These are phyloP conservation scores for Penicillium sp. DNA, from an alignment of 2,329 filamentous ascomycete species.

Conservation along the genomic window DNA sequence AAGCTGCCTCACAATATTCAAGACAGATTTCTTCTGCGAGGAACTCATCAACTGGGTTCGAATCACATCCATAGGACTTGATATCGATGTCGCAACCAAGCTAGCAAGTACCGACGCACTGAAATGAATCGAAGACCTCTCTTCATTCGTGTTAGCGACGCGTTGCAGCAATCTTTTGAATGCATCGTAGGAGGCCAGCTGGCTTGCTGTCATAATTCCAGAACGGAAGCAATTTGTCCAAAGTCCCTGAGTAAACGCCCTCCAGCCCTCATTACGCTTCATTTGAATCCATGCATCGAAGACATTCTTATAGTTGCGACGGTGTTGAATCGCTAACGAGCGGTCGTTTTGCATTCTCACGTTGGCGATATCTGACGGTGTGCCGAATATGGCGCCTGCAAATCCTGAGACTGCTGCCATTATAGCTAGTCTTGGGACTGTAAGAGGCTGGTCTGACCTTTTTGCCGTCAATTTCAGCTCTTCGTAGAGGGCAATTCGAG, in stretches of 20 bases:
- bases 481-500: slow-evolving; percentile 28
- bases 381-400: slow-evolving; percentile 24
- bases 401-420: slow-evolving; percentile 22
- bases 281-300: slow-evolving; percentile 27
- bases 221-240: slow-evolving; percentile 80
- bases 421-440: slow-evolving; percentile 12
- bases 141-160: slow-evolving; percentile 63
- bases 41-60: slow-evolving; percentile 79
- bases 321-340: slow-evolving; percentile 17
- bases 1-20: slow-evolving; percentile 65
- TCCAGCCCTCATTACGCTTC: slow-evolving; percentile 22
- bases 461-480: slow-evolving; percentile 18
- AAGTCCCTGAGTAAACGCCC: slow-evolving; percentile 38
- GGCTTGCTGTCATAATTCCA: slow-evolving; percentile 83
- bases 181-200: slow-evolving; percentile 80
- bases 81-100: slow-evolving; percentile 80
- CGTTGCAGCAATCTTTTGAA: slow-evolving; percentile 72
- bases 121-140: slow-evolving; percentile 77
- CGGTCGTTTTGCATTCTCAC: slow-evolving; percentile 29
- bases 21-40: slow-evolving; percentile 53
- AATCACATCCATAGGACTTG: slow-evolving; percentile 83
- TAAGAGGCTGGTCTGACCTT: slow-evolving; percentile 6
- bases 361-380: slow-evolving; percentile 26
- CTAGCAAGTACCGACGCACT: slow-evolving; percentile 75
- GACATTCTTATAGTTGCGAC: slow-evolving; percentile 23